Conservation (phyloP, 257 asterid genomes). For the Solanum rostratum region DNA sequence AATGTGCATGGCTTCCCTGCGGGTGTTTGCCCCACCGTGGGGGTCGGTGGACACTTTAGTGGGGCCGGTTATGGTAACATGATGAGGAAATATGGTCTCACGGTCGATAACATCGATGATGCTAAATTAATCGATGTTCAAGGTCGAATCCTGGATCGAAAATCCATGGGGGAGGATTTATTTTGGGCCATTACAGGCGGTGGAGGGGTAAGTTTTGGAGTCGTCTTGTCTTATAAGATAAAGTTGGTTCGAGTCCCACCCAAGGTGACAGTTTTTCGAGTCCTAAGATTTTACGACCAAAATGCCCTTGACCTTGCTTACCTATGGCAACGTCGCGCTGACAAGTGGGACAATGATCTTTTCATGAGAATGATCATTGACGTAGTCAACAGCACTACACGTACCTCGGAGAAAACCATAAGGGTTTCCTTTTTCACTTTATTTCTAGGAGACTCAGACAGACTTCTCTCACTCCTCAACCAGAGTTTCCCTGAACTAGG, state of each 20-base stretch:
- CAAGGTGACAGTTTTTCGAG: constrained; percentile 2
- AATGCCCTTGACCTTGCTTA: not conserved
- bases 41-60: constrained; percentile 9
- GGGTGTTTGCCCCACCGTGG: constrained; percentile 10
- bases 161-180: constrained; percentile 10
- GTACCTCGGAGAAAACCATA: not conserved
- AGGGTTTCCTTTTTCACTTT: not conserved
- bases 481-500: not conserved
- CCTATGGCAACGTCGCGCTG: not conserved
- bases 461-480: not conserved
- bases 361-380: not conserved
- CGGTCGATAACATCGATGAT: constrained; percentile 3
- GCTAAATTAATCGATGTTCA: constrained; percentile 5
- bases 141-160: not conserved
- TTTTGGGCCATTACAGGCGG: constrained; percentile 14
- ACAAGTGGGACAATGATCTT: not conserved
- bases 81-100: constrained; percentile 8
- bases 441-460: not conserved
- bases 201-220: constrained; percentile 7
- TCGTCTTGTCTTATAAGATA: not conserved
- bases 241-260: not conserved
- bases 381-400: not conserved
- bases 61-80: constrained; percentile 9
- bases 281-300: not conserved
- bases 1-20: constrained; percentile 8